A percentile compares a stretch with the other conserved stretches of the same genome.
These are phyloP conservation scores for Raffaelea albimanens DNA, from an alignment of 2,329 filamentous ascomycete genomes.

Conservation along the genomic window DNA sequence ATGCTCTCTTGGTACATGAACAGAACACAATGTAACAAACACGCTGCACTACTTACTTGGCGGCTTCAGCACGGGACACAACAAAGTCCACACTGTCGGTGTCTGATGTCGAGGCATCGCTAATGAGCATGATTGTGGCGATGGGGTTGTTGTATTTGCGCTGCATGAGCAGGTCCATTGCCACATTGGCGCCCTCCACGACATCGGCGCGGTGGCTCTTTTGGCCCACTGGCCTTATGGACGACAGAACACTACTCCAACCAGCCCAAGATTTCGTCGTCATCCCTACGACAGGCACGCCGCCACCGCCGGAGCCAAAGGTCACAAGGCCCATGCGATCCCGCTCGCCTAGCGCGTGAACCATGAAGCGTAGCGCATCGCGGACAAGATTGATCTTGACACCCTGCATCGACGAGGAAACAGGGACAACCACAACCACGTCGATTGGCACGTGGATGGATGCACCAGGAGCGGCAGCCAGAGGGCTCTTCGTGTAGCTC, in stretches of 20 bases:
- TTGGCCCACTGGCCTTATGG: conserved; percentile 87
- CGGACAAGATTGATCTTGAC: conserved; percentile 92
- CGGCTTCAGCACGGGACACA: conserved; percentile 89
- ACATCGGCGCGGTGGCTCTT: conserved; percentile 96
- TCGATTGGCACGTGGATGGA: conserved; percentile 85
- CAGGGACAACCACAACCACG: conserved; percentile 90
- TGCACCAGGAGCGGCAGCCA: conserved; percentile 21
- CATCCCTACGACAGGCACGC: conserved; percentile 95
- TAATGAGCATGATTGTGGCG: conserved; percentile 91
- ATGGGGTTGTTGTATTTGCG: conserved; percentile 92
- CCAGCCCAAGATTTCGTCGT: conserved; percentile 90
- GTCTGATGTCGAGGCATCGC: conserved; percentile 91
- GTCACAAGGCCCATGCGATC: conserved; percentile 97
- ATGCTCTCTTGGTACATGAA: no score
- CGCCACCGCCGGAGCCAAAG: conserved; percentile 88
- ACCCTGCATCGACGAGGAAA: conserved; percentile 98
- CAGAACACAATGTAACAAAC: neutral
- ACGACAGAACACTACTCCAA: conserved; percentile 77
- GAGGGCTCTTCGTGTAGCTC: conserved; percentile 48
- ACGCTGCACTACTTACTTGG: conserved; percentile 62
- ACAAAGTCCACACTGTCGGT: conserved; percentile 96
- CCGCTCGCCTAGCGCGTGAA: conserved; percentile 78
- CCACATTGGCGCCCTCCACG: conserved; percentile 93
- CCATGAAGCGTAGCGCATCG: conserved; percentile 86
- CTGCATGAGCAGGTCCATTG: conserved; percentile 98